Evolutionary conservation across 1,284 basidiomycete genomes (phyloP).

Genomic region (Cutaneotrichosporon sp.): DNA sequence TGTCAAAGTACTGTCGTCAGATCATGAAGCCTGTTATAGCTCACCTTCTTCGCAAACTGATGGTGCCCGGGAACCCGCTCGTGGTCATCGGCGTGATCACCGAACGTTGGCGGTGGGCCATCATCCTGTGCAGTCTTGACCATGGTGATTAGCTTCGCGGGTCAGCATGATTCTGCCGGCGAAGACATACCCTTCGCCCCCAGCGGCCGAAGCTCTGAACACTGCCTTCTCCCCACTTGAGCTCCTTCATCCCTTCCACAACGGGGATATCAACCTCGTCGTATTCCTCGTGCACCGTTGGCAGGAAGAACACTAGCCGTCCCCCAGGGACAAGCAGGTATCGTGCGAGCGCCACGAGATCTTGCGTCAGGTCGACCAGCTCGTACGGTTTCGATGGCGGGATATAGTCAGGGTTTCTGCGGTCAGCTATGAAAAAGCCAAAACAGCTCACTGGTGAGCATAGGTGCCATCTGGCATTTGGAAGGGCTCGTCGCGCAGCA

Average conservation of each 20-base stretch:
- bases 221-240: conserved; percentile 74
- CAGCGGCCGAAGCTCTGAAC: conserved; percentile 93
- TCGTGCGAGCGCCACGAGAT: conserved; percentile 76
- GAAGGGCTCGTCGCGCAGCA: conserved; percentile 41
- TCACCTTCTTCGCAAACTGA: conserved; percentile 33
- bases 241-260: conserved; percentile 66
- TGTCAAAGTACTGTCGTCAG: conserved; percentile 5
- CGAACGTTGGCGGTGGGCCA: conserved; percentile 36
- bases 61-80: conserved; percentile 41
- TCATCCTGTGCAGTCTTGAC: conserved; percentile 59
- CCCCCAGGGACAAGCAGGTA: conserved; percentile 81
- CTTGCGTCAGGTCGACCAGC: conserved; percentile 72
- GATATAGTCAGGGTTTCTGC: conserved; percentile 63
- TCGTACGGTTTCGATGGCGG: conserved; percentile 90
- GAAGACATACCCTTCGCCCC: conserved; percentile 71
- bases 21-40: background rate
- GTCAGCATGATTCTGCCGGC: background rate
- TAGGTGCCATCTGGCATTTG: conserved; percentile 41
- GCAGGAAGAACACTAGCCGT: conserved; percentile 89
- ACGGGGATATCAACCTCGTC: conserved; percentile 72
- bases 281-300: conserved; percentile 85
- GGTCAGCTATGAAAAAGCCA: background rate
- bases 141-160: conserved; percentile 74
- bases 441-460: conserved; percentile 44
- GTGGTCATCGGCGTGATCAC: conserved; percentile 26